Percentiles rank a stretch among this genome's conserved stretches.
These are phyloP conservation scores for Pythium brassicae DNA, from an alignment of 352 stramenopile species.

Conservation along the genomic window DNA sequence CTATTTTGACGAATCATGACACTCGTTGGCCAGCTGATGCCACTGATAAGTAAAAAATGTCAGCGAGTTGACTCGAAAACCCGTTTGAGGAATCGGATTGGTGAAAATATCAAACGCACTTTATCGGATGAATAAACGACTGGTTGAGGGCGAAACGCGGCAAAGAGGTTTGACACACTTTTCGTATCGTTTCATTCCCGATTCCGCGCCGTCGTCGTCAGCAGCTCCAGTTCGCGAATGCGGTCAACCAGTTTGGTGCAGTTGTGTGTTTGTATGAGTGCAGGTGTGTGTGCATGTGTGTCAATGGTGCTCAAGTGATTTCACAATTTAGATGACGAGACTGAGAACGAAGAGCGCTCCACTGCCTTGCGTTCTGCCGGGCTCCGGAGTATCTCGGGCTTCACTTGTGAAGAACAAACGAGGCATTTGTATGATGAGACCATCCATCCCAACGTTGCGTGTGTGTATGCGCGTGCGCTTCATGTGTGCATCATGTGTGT, in stretches of 20 bases:
- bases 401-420: conserved; percentile 83
- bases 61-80: no score
- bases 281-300: conserved; percentile 9
- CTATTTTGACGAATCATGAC: no score
- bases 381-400: conserved; percentile 43
- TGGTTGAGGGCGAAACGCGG: background rate
- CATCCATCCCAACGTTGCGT: conserved; percentile 18
- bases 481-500: background rate
- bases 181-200: conserved; percentile 7
- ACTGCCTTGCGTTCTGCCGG: conserved; percentile 80
- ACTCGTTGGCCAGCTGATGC: no score
- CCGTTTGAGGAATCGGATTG: no score
- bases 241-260: no score
- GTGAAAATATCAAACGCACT: no score
- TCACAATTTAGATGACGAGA: conserved; percentile 89
- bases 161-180: background rate
- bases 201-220: background rate
- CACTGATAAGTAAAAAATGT: no score
- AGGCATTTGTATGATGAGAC: conserved; percentile 93
- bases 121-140: no score
- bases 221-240: background rate
- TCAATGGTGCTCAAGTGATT: conserved; percentile 74
- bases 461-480: conserved; percentile 12
- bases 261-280: background rate
- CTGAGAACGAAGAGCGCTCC: conserved; percentile 69